Percentiles rank a stretch among this genome's conserved stretches.
Conservation (phyloP, 768 basidiomycete species). For the Tylopilus subfusipes region DNA sequence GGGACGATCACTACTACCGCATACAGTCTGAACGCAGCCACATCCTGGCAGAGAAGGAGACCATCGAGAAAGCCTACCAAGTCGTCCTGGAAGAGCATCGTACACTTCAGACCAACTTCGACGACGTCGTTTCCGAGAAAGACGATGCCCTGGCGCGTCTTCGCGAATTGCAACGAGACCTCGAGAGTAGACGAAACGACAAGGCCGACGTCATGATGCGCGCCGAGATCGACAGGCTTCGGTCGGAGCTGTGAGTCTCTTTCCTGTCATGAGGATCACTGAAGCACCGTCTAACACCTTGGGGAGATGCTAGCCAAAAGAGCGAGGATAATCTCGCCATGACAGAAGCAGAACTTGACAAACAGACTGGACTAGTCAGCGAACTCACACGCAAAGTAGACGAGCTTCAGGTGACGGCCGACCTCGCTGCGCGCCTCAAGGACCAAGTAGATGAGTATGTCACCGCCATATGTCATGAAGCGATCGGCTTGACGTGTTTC, state of each 20-base stretch:
- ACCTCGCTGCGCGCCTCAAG: conserved; percentile 75
- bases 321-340: conserved; percentile 88
- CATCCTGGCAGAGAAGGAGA: conserved; percentile 80
- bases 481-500: neutral
- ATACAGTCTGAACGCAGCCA: conserved; percentile 79
- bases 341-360: conserved; percentile 81
- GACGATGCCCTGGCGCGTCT: conserved; percentile 68
- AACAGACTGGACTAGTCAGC: conserved; percentile 60
- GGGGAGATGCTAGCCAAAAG: conserved; percentile 66
- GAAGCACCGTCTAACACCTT: conserved; percentile 22
- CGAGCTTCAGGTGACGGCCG: conserved; percentile 74
- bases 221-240: conserved; percentile 77
- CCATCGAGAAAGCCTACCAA: conserved; percentile 79
- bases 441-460: conserved; percentile 91
- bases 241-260: conserved; percentile 74
- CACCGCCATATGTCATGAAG: neutral
- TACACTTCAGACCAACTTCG: conserved; percentile 66
- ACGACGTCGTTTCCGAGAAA: conserved; percentile 74
- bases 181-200: conserved; percentile 58
- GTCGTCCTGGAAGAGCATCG: conserved; percentile 72
- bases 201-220: conserved; percentile 76
- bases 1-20: conserved; percentile 86
- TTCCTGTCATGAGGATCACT: neutral
- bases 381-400: conserved; percentile 79
- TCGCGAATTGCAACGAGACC: conserved; percentile 56